Base-by-base conservation (phyloP, 768 basidiomycete genomes). In the Boletus edulis region DNA sequence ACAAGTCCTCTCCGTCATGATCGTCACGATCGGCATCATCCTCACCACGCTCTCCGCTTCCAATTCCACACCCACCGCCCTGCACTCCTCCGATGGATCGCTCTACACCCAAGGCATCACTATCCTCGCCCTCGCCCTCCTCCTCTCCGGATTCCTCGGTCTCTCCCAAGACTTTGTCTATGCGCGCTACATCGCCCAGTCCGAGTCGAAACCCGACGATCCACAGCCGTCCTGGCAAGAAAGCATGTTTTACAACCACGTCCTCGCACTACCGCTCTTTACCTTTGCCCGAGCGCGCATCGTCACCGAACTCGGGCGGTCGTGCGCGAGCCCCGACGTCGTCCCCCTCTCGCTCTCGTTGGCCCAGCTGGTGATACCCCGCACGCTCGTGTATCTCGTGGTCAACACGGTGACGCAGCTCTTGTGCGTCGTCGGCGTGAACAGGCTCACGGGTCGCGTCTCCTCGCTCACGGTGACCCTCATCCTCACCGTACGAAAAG, bases 201-300 rank as follows among this genome's bases (percentile, higher is more conserved):
- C 55, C 24, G 52, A 61, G 24, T 24, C 24, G 0, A 24, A 6
- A 6, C 49, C 59, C 61, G 1, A 35, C 38, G 38, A 39, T n/a
- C 40, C 54, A n/a, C 60, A 61, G 41, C 61, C 70, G 0, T 69
- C 81, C 42, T 97, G 94, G 94, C 83, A 88, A 64, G 94, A 97
- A 72, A 86, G 84, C 47, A 84, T 98, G 82, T 98, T 96, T 74
- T 98, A 94, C 74, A 78, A 91, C 20, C 91, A 94, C 70, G 83
- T 86, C 63, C 81, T 93, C 50, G 82, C 85, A 13, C 77, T 94
- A 13, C 91, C 90, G 7, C 78, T 92, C 77, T 93, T 94, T 73
- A 56, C 79, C 55, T 81, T 82, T 52, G 74, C 89, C 38, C 73
- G 82, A 1, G 62, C 74, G 18, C 81, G 81, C 63, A 75, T 93